Evolutionary conservation across 2,329 filamentous ascomycete species (phyloP), one percentile per base, ranked within the genome.

Genomic region (Pseudogymnoascus sp.): DNA sequence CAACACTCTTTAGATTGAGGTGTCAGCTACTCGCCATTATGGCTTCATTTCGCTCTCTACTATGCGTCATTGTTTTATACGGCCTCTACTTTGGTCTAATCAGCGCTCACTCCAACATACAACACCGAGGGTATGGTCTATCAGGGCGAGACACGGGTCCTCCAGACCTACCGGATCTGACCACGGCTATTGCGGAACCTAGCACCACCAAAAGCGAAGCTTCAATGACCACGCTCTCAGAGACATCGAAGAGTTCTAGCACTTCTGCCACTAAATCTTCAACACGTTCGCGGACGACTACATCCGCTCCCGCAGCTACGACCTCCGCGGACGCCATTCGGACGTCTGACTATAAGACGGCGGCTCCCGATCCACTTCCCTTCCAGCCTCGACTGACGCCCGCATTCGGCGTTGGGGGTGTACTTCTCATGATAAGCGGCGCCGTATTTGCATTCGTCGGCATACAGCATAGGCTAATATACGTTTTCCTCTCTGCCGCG

Each of bases 401-500:
- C 2, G 91, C 87, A 39, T 86, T 90, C 74, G 90, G 86, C 2
- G 83, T 97, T 57, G 86, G 86, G 35, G 93, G 92, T 22, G 83
- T 87, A 18, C 78, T 97, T 58, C 78, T 97, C 63, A 79, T 97
- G 43, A 71, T 86, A 3, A 83, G 86, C 7, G 93, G 93, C n/a
- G 70, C 81, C 7, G 77, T 83, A 6, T 88, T 94, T 70, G 81
- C 84, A 6, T 74, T 96, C 18, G 81, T 96, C 66, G 92, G 92
- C 1, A 90, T 96, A 69, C 93, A 90, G 74, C 90, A 90, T 69
- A 81, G 82, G 72, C 87, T 83, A 83, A 81, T 93, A 11, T 88
- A 94, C 70, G 86, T 89, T 14, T 95, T 89, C 72, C 81, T 96
- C 62, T 94, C 92, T 12, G 84, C 87, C 0, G 89, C 85, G 4